Conservation (phyloP, 2,329 filamentous ascomycete genomes). For the Tolypocladium paradoxum region DNA sequence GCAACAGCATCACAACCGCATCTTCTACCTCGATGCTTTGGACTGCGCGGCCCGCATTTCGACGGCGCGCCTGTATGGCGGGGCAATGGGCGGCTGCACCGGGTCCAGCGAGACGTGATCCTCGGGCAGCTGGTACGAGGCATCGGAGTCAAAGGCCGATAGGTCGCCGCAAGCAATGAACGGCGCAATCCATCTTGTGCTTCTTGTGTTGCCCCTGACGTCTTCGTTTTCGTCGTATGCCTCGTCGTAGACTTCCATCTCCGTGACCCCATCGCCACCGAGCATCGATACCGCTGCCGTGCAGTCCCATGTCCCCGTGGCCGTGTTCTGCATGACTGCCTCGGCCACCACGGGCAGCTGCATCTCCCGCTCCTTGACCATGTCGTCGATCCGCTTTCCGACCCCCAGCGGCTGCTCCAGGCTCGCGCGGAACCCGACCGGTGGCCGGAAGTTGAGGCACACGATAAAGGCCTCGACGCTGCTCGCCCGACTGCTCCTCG, state of each 20-base stretch:
- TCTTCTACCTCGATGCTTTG: slow-evolving; percentile 8
- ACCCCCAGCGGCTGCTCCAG: slow-evolving; percentile 65
- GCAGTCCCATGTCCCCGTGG: slow-evolving; percentile 32
- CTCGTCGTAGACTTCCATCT: slow-evolving; percentile 40
- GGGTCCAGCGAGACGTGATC: slow-evolving; percentile 82
- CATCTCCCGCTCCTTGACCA: slow-evolving; percentile 33
- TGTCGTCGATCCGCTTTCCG: slow-evolving; percentile 40
- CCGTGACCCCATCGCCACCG: slow-evolving; percentile 27
- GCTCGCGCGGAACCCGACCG: slow-evolving; percentile 63
- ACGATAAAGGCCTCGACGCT: slow-evolving; percentile 96
- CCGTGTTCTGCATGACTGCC: slow-evolving; percentile 33
- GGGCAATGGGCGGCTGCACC: slow-evolving; percentile 88
- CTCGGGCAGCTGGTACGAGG: slow-evolving; percentile 80
- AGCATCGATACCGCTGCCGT: slow-evolving; percentile 6
- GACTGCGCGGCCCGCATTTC: slow-evolving; percentile 47
- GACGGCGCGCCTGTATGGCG: slow-evolving; percentile 84
- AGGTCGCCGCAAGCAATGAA: slow-evolving; percentile 97
- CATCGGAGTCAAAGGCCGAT: slow-evolving; percentile 90
- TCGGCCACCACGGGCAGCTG: slow-evolving; percentile 30
- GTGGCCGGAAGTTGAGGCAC: slow-evolving; percentile 79
- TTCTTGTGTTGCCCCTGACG: slow-evolving; percentile 15
- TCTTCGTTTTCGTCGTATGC: slow-evolving; percentile 11
- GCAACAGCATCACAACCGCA: not conserved
- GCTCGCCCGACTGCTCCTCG: slow-evolving; percentile 85
- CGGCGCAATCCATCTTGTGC: slow-evolving; percentile 75